Conservation (phyloP, 164 flowering plant species). For the Magnolia kwangsiensis region DNA sequence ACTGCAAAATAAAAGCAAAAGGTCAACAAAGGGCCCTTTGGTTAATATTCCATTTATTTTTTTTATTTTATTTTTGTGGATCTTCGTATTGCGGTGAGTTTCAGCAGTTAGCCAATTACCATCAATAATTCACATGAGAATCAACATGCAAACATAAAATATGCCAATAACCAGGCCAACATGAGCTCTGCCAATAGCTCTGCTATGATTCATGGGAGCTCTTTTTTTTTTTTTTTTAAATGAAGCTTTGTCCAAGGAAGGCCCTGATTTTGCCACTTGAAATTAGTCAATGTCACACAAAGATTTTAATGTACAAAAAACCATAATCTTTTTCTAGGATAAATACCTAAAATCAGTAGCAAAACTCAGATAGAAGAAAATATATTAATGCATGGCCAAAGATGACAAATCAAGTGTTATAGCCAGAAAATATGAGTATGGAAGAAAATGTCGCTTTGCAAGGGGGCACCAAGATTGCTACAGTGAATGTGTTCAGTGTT, state of each 20-base stretch:
- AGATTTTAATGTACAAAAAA: too few relatives aligned
- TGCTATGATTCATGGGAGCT: neutral
- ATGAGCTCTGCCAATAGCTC: neutral
- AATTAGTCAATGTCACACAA: too few relatives aligned
- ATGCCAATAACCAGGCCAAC: neutral
- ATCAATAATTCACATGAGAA: neutral
- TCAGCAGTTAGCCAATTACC: neutral
- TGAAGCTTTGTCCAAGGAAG: neutral
- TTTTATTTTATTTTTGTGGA: too few relatives aligned
- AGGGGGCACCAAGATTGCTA: too few relatives aligned
- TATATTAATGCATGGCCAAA: too few relatives aligned
- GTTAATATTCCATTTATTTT: neutral
- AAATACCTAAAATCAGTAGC: too few relatives aligned
- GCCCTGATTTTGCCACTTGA: neutral
- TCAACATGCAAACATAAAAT: neutral
- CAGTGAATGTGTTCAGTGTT: too few relatives aligned
- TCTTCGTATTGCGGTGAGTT: neutral
- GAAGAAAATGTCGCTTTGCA: too few relatives aligned
- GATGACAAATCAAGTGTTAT: too few relatives aligned
- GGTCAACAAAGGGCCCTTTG: neutral
- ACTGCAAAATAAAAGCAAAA: slow-evolving; percentile 40
- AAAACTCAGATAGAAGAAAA: too few relatives aligned
- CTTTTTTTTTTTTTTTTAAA: neutral
- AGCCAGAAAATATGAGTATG: too few relatives aligned
- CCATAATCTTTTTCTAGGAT: too few relatives aligned